Conservation (phyloP, 495 filamentous ascomycete genomes). For the Aspergillus biplanus region DNA sequence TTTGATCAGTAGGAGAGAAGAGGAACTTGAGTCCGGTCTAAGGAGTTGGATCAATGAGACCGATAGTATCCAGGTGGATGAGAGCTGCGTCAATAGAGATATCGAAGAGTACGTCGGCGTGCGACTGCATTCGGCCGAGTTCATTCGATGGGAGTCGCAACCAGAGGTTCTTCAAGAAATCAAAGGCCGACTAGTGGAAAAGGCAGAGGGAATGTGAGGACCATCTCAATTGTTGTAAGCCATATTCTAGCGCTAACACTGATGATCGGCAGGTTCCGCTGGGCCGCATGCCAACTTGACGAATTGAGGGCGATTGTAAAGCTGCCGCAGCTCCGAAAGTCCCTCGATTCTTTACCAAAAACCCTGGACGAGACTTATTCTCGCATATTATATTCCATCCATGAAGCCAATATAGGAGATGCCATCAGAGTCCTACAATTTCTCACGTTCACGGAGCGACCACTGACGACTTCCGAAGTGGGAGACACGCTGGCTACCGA, state of each 20-base stretch:
- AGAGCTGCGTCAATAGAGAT: conserved; percentile 24
- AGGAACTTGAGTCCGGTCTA: conserved; percentile 34
- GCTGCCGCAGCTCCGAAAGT: conserved; percentile 14
- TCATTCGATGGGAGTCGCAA: conserved; percentile 26
- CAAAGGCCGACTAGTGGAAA: conserved; percentile 28
- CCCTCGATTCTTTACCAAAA: conserved; percentile 34
- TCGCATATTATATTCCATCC: conserved; percentile 35
- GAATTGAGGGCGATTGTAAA: conserved; percentile 29
- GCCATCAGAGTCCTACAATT: conserved; percentile 36
- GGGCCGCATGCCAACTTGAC: conserved; percentile 43
- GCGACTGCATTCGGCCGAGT: conserved; percentile 15
- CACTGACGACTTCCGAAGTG: conserved; percentile 31
- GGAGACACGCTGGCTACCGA: conserved; percentile 26
- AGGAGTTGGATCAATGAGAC: conserved; percentile 23
- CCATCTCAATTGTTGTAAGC: background rate
- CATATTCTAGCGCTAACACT: conserved; percentile 12
- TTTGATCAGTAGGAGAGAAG: conserved; percentile 30
- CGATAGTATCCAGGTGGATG: conserved; percentile 17
- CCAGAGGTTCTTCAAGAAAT: conserved; percentile 27
- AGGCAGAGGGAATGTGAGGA: conserved; percentile 41
- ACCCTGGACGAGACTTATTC: conserved; percentile 42
- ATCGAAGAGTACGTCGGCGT: conserved; percentile 28
- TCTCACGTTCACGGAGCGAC: conserved; percentile 29
- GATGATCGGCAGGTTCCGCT: conserved; percentile 43
- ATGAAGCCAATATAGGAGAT: conserved; percentile 18